These are phyloP conservation scores for Peronospora farinosa DNA, from an alignment of 352 stramenopile genomes.

Conservation along the genomic window DNA sequence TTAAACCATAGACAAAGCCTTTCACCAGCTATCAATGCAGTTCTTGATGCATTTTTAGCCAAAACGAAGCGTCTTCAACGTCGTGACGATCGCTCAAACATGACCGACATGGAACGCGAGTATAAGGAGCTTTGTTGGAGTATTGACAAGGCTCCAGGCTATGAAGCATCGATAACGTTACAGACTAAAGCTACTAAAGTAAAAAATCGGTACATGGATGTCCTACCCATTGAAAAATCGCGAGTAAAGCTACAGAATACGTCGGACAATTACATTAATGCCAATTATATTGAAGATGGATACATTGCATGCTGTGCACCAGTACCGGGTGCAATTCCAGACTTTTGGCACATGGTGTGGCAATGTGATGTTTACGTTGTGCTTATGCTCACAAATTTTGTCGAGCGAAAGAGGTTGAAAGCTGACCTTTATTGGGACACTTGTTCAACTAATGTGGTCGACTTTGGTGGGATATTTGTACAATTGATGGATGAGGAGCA, in stretches of 20 bases:
- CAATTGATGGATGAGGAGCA: slow-evolving; percentile 42
- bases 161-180: slow-evolving; percentile 39
- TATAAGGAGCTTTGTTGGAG: slow-evolving; percentile 58
- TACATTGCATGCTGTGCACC: slow-evolving; percentile 80
- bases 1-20: slow-evolving; percentile 6
- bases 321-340: slow-evolving; percentile 47
- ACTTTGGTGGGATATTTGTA: slow-evolving; percentile 51
- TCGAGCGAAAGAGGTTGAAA: slow-evolving; percentile 65
- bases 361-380: slow-evolving; percentile 68
- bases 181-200: slow-evolving; percentile 61
- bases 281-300: slow-evolving; percentile 48
- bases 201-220: slow-evolving; percentile 77
- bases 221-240: slow-evolving; percentile 68
- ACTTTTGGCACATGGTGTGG: slow-evolving; percentile 86
- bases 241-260: slow-evolving; percentile 42
- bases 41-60: slow-evolving; percentile 23
- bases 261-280: slow-evolving; percentile 66
- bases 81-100: slow-evolving; percentile 19
- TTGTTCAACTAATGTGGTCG: slow-evolving; percentile 26
- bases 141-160: slow-evolving; percentile 54
- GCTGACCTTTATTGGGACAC: slow-evolving; percentile 73
- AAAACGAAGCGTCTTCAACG: slow-evolving; percentile 34
- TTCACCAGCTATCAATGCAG: neutral
- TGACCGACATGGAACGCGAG: slow-evolving; percentile 51
- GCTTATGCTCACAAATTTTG: slow-evolving; percentile 86